Evolutionary conservation across 1,139 yeast genomes (phyloP).

Genomic region (Candida sp.): DNA sequence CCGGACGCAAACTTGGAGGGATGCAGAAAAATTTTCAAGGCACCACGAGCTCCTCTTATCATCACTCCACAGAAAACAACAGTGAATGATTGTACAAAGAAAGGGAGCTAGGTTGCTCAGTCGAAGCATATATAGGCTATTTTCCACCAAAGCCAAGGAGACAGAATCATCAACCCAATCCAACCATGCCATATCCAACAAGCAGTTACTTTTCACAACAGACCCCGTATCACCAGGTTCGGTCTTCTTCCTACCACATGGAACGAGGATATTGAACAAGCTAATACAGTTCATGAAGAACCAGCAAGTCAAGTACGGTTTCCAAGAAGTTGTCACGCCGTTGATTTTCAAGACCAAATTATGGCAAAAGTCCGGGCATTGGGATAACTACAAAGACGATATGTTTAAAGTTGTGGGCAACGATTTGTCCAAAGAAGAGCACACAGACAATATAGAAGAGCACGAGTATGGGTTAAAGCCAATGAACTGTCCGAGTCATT

Average conservation of each 20-base stretch:
- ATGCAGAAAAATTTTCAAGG: not conserved
- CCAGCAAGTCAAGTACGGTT: conserved; percentile 83
- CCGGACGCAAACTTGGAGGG: not conserved
- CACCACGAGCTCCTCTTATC: too few relatives aligned
- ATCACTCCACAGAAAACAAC: not conserved
- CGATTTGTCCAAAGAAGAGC: conserved; percentile 37
- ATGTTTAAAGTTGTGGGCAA: conserved; percentile 82
- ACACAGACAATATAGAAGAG: conserved; percentile 19
- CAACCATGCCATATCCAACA: conserved; percentile 56
- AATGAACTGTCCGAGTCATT: conserved; percentile 99
- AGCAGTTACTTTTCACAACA: conserved; percentile 75
- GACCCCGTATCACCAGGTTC: conserved; percentile 89
- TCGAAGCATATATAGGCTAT: not conserved
- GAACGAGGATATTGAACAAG: conserved; percentile 83
- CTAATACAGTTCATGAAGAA: conserved; percentile 81
- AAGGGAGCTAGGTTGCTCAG: not conserved
- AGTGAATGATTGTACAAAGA: conserved; percentile 1
- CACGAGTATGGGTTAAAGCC: conserved; percentile 89
- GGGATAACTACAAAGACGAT: conserved; percentile 94
- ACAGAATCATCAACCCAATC: conserved; percentile 36
- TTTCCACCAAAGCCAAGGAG: conserved; percentile 8
- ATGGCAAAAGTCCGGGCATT: conserved; percentile 96
- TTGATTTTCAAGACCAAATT: conserved; percentile 81
- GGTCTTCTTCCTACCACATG: conserved; percentile 89
- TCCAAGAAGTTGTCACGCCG: conserved; percentile 94